A percentile compares a stretch with the other conserved stretches of the same genome.
These are phyloP conservation scores for Yarrowia hollandica DNA, from an alignment of 805 yeast species.

Conservation along the genomic window DNA sequence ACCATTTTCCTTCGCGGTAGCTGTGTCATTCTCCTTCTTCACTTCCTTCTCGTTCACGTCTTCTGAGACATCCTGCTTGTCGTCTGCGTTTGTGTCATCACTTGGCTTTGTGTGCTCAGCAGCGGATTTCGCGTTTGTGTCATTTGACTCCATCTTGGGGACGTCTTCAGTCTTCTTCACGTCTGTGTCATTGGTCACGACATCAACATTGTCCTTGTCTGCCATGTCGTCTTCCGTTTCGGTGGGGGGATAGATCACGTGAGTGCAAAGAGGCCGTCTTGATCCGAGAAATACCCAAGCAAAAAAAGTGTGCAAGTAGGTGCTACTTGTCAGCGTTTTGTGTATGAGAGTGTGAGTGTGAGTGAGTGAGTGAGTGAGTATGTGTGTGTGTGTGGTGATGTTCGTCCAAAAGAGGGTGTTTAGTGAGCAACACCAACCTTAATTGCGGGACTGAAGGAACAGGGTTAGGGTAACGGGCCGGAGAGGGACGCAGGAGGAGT, in stretches of 20 bases:
- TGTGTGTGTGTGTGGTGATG: conserved; percentile 15
- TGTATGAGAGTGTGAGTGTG: no score
- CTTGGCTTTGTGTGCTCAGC: no score
- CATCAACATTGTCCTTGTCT: conserved; percentile 9
- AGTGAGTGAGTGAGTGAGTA: no score
- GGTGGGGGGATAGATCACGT: conserved; percentile 15
- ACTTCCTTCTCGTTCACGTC: neutral
- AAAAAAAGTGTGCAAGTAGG: no score
- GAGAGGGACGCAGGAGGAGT: no score
- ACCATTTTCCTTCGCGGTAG: no score
- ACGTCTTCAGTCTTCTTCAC: neutral
- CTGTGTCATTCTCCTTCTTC: neutral
- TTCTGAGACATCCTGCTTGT: neutral
- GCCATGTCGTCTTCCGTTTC: conserved; percentile 23
- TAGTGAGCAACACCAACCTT: conserved; percentile 24
- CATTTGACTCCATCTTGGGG: neutral
- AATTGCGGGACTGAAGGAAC: neutral
- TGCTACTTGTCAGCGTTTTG: no score
- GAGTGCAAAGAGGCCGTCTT: no score
- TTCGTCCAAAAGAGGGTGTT: conserved; percentile 20
- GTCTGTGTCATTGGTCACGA: neutral
- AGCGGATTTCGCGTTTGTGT: no score
- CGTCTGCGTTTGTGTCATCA: neutral
- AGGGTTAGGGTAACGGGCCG: conserved; percentile 1
- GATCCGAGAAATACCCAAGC: no score